These are phyloP conservation scores for Talaromyces borbonicus DNA, from an alignment of 495 filamentous ascomycete genomes.

Conservation along the genomic window DNA sequence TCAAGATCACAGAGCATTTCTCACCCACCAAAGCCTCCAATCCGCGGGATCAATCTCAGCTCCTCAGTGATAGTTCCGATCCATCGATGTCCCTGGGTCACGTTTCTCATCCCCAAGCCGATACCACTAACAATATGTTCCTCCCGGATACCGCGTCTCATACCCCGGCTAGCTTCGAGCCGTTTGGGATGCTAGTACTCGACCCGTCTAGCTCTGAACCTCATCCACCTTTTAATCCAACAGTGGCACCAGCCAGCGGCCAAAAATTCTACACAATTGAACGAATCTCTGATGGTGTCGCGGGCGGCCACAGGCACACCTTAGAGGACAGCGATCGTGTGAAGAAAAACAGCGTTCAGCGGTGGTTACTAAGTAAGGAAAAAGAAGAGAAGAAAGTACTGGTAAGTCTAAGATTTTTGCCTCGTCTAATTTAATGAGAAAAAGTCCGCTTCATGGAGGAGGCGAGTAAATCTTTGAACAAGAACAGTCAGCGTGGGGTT, in stretches of 20 bases:
- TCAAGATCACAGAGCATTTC: slow-evolving; percentile 82
- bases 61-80: neutral
- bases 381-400: slow-evolving; percentile 58
- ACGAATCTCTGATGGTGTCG: slow-evolving; percentile 58
- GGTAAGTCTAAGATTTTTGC: slow-evolving; percentile 42
- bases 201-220: slow-evolving; percentile 22
- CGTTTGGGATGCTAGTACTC: slow-evolving; percentile 35
- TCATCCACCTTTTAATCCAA: too few species aligned
- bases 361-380: slow-evolving; percentile 54
- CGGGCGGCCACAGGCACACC: slow-evolving; percentile 62
- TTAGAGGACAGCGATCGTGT: slow-evolving; percentile 73
- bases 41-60: slow-evolving; percentile 10
- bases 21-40: slow-evolving; percentile 35
- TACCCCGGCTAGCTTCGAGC: slow-evolving; percentile 1
- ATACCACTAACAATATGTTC: neutral
- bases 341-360: slow-evolving; percentile 73
- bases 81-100: neutral
- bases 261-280: slow-evolving; percentile 62
- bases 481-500: neutral
- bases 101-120: neutral
- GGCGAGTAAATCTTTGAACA: too few species aligned
- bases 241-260: slow-evolving; percentile 34
- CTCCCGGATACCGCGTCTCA: neutral
- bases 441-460: too few species aligned
- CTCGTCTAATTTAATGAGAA: neutral